These are phyloP conservation scores for Sergeia podlipaevii DNA, from an alignment of 208 protist species.

Conservation along the genomic window DNA sequence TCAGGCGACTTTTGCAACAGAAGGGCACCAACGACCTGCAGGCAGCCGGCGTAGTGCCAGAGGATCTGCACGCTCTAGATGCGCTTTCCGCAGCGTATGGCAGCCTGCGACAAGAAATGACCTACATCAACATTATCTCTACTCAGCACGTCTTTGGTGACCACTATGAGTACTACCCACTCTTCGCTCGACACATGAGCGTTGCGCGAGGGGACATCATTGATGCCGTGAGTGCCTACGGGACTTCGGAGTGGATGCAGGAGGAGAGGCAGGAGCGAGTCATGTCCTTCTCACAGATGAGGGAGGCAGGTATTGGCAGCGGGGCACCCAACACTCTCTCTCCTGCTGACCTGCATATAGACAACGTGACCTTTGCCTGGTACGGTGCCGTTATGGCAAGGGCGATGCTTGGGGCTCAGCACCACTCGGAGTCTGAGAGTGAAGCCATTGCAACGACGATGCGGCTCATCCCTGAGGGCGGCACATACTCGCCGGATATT, in stretches of 20 bases:
- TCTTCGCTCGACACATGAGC: slow-evolving; percentile 13
- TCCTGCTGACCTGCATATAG: slow-evolving; percentile 23
- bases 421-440: slow-evolving; percentile 16
- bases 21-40: slow-evolving; percentile 19
- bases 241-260: background rate
- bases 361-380: slow-evolving; percentile 41
- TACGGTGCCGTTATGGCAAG: slow-evolving; percentile 24
- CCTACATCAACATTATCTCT: slow-evolving; percentile 29
- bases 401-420: slow-evolving; percentile 23
- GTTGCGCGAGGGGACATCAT: slow-evolving; percentile 4
- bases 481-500: slow-evolving; percentile 14
- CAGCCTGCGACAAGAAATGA: slow-evolving; percentile 15
- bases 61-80: slow-evolving; percentile 26
- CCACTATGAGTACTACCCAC: slow-evolving; percentile 72
- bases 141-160: slow-evolving; percentile 45
- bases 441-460: slow-evolving; percentile 14
- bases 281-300: slow-evolving; percentile 6
- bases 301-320: background rate
- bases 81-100: slow-evolving; percentile 13
- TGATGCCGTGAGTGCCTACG: slow-evolving; percentile 9
- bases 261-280: background rate
- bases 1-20: slow-evolving; percentile 25
- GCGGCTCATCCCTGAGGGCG: slow-evolving; percentile 12
- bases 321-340: background rate
- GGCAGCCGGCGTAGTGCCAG: slow-evolving; percentile 33